A percentile compares a stretch with the other conserved stretches of the same genome.
These are phyloP conservation scores for Zoysia japonica DNA, from an alignment of 176 grass and related monocot genomes.

Conservation along the genomic window DNA sequence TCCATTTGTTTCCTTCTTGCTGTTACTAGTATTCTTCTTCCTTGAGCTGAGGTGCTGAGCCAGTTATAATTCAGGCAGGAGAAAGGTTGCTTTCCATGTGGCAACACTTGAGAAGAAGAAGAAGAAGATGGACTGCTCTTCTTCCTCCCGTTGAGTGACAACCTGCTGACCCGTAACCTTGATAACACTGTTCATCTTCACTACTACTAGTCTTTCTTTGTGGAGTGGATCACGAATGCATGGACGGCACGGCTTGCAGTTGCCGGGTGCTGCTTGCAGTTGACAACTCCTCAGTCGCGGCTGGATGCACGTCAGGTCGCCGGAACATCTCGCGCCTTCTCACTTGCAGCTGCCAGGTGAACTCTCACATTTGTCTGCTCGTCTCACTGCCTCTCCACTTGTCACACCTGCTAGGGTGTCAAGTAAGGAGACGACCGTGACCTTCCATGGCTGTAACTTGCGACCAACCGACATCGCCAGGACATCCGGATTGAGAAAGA, in stretches of 20 bases:
- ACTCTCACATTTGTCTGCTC: background rate
- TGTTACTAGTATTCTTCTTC: background rate
- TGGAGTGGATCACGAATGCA: background rate
- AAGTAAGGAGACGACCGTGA: background rate
- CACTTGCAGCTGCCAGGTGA: no score
- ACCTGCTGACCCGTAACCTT: background rate
- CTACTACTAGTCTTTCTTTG: background rate
- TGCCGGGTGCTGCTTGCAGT: background rate
- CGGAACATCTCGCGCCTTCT: background rate
- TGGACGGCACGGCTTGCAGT: background rate
- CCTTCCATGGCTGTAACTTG: background rate
- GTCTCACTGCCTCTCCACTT: background rate
- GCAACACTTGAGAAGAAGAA: background rate
- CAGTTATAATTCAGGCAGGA: background rate
- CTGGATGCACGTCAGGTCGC: background rate
- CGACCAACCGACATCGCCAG: background rate
- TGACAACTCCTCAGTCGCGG: background rate
- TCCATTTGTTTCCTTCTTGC: background rate
- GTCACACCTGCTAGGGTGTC: background rate
- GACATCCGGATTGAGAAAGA: background rate
- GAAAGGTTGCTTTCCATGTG: background rate
- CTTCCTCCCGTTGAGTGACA: background rate
- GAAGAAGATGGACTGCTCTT: background rate
- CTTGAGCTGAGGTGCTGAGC: background rate
- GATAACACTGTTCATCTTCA: background rate